Evolutionary conservation across 257 asterid genomes (phyloP).

Genomic region (Ballota nigra): DNA sequence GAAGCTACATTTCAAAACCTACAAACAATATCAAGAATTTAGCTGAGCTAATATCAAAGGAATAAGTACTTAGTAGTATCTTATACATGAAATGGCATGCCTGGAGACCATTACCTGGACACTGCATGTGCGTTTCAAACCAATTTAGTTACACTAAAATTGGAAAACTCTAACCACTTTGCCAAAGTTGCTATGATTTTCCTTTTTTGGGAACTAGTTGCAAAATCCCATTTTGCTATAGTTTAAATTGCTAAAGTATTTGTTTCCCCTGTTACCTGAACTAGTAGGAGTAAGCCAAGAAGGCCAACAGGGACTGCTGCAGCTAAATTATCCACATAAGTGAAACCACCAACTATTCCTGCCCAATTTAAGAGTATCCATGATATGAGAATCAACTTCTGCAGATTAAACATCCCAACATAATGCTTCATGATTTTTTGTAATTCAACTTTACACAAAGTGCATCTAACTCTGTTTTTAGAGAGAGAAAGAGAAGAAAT

Average conservation of each 20-base stretch:
- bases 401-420: neutral
- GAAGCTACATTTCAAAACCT: neutral
- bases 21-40: constrained; percentile 1
- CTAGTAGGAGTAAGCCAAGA: constrained; percentile 83
- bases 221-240: neutral
- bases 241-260: neutral
- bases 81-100: neutral
- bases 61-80: neutral
- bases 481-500: neutral
- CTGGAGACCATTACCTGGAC: neutral
- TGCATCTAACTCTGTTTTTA: neutral
- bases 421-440: neutral
- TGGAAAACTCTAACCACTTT: neutral
- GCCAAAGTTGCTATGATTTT: no score
- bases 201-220: neutral
- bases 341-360: constrained; percentile 74
- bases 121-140: neutral
- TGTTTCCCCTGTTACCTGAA: constrained; percentile 52
- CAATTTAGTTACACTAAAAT: neutral
- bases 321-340: constrained; percentile 57
- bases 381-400: neutral
- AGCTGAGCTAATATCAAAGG: neutral
- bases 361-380: constrained; percentile 25
- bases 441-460: neutral
- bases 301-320: constrained; percentile 88